Evolutionary conservation across 2,329 filamentous ascomycete genomes (phyloP).

Genomic region (Talaromyces sp.): DNA sequence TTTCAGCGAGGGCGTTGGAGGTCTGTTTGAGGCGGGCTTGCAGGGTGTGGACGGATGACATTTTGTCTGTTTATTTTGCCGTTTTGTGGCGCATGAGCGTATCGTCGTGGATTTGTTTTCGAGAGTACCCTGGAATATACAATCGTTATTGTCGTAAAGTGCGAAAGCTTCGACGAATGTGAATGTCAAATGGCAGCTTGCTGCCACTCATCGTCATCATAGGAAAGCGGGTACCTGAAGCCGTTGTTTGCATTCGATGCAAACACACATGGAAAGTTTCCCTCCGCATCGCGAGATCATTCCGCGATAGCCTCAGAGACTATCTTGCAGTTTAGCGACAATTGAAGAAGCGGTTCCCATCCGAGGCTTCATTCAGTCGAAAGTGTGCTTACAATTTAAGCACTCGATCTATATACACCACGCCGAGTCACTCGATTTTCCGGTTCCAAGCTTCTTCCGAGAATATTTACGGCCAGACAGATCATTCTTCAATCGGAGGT

Average conservation of each 20-base stretch:
- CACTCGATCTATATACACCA: not conserved
- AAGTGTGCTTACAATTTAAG: not conserved
- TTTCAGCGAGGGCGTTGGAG: slow-evolving; percentile 52
- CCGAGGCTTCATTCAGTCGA: no score
- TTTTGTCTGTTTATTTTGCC: slow-evolving; percentile 22
- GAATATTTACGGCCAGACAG: not conserved
- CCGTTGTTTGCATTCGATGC: not conserved
- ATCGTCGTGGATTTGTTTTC: no score
- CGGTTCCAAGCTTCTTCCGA: not conserved
- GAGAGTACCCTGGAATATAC: no score
- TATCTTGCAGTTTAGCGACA: not conserved
- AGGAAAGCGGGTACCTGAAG: not conserved
- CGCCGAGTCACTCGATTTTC: not conserved
- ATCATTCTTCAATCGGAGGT: not conserved
- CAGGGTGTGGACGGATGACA: slow-evolving; percentile 41
- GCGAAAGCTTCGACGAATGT: not conserved
- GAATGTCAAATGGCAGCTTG: not conserved
- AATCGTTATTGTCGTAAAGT: not conserved
- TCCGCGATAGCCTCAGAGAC: not conserved
- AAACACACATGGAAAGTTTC: slow-evolving; percentile 16
- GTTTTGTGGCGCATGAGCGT: not conserved
- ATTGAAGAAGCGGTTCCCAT: not conserved
- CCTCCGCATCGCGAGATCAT: slow-evolving; percentile 13
- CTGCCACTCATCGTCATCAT: slow-evolving; percentile 6
- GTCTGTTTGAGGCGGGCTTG: slow-evolving; percentile 50